Evolutionary conservation across 805 yeast species (phyloP), one percentile per base, ranked within the genome.

Genomic region (Metschnikowia continentalis): DNA sequence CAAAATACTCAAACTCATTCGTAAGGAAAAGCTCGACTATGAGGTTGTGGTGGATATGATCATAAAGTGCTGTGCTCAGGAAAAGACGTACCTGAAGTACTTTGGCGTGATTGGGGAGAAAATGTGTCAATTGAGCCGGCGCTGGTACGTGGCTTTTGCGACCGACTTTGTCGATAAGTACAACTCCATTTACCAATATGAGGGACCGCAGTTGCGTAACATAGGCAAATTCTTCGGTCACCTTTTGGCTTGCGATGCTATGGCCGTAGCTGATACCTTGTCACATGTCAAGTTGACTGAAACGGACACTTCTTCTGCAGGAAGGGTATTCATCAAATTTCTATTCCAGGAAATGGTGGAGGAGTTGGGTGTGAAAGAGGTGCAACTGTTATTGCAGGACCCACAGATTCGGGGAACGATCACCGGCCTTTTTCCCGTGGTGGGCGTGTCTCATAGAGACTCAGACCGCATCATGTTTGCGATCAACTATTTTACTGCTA

Each of bases 401-500:
- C 78, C 75, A 0, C 78, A 78, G 50, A 70, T 81, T 15, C 72
- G 73, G 46, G 77, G 79, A 0, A 76, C 58, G 43, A 52, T 86
- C 32, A 57, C 53, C 1, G 89, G 89, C 0, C 56, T 91, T 36
- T 88, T 91, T 60, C 97, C 96, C 0, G 61, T 56, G 23, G 57
- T 63, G 19, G 67, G 67, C 14, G 67, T 64, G 30, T 42, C 57
- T 6, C 52, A 57, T 57, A 39, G 67, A 1, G 75, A 75, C 49
- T 72, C 75, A 5, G 84, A 81, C 8, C 70, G 79, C 56, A 69
- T 85, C 13, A 74, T 92, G 52, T 92, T 91, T 64, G 78, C 95
- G 1, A 90, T 90, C 63, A 92, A 92, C 63, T 92, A 78, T 64
- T 92, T 92, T 67, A 92, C 97, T 0, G 97, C 97, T 1, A 90